Evolutionary conservation across 2,329 filamentous ascomycete species (phyloP), one percentile per base, ranked within the genome.

Genomic region (Nothophoma quercina): DNA sequence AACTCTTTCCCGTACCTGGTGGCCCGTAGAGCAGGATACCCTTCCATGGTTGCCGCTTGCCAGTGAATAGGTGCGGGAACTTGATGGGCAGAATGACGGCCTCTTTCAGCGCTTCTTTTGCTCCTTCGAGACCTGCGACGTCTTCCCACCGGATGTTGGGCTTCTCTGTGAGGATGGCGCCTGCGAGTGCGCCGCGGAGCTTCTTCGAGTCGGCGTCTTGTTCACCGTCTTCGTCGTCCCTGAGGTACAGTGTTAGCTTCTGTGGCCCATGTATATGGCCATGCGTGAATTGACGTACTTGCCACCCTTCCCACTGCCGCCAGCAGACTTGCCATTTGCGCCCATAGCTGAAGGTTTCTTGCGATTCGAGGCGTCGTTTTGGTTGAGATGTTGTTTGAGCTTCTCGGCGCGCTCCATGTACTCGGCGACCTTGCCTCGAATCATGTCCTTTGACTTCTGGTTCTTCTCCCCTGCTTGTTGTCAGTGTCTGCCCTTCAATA

Each of bases 341-440:
- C 88, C 89, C 73, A 91, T 83, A 72, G 88, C 83, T 25, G 86
- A 85, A 10, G 88, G 83, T 70, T 89, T 91, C 74, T 88, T 89
- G 62, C 81, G 80, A 68, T 89, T 89, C 34, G 79, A 79, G 28
- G 72, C 73, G 60, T 95, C 89, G 47, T 85, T 82, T 61, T 93
- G 88, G 43, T 87, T 82, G 32, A 99, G 80, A 73, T 98, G 95
- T 49, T 88, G 86, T 78, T 99, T 99, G 60, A 99, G 85, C 81
- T 98, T 98, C 81, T 99, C 95, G 60, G 95, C 95, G 58, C 95
- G 91, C 78, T 97, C 93, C 89, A 99, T 96, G 82, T 99, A 99
- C 74, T 97, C 93, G 67, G 83, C 90, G 16, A 93, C 92, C 81
- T 98, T 98, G 66, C 90, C 87, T 65, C 95, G 89, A 76, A 99